These are phyloP conservation scores for Gossypium mustelinum DNA, from an alignment of 345 rosid genomes.

Conservation along the genomic window DNA sequence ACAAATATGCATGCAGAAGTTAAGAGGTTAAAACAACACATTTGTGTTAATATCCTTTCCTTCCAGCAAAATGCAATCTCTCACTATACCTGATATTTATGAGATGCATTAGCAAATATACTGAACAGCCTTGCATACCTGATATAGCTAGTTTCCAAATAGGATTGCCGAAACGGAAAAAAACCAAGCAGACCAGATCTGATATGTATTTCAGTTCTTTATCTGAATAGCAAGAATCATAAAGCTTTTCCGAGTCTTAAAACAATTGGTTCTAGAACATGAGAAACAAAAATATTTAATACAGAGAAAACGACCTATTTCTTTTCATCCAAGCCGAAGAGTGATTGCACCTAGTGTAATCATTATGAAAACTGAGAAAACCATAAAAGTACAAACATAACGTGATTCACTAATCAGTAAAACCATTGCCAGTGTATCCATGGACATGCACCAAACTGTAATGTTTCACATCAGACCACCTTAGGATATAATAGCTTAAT, in stretches of 20 bases:
- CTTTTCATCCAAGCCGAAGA: neutral
- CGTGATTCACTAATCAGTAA: neutral
- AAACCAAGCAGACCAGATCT: neutral
- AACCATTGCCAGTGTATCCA: constrained; percentile 1
- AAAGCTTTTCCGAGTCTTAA: neutral
- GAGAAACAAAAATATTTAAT: neutral
- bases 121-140: neutral
- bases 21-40: too few species aligned
- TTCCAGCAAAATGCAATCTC: neutral
- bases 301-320: neutral
- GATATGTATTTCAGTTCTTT: neutral
- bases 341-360: neutral
- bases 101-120: neutral
- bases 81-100: neutral
- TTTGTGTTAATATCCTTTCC: neutral
- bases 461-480: neutral
- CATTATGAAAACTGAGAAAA: neutral
- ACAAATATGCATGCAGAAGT: too few species aligned
- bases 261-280: neutral
- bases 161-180: neutral
- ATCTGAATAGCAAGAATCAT: neutral
- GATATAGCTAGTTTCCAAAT: neutral
- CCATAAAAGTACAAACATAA: neutral
- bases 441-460: neutral
- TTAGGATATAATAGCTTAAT: constrained; percentile 5